phyloP scores from a whole-genome alignment of 495 filamentous ascomycete species.

The Haplographium delicatum region DNA sequence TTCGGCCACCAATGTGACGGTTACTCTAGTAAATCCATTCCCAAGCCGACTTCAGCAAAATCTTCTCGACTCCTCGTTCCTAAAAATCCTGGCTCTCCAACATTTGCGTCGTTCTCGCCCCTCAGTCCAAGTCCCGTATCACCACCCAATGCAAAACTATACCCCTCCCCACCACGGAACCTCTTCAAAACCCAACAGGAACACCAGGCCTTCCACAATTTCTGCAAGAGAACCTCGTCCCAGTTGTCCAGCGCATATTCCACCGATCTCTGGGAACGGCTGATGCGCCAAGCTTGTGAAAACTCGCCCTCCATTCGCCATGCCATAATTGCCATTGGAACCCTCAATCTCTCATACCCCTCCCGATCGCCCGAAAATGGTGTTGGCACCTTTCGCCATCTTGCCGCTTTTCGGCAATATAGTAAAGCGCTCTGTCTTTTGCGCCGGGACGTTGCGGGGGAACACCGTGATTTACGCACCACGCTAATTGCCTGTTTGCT shows the following conservation, averaged over 20 bases:
- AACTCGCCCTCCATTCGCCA: constrained; percentile 14
- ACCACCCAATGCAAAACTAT: constrained; percentile 2
- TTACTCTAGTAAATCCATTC: constrained; percentile 31
- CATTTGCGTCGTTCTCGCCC: no score
- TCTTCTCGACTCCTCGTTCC: background rate
- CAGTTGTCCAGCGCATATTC: constrained; percentile 11
- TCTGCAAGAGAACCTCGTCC: constrained; percentile 9
- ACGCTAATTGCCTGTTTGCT: constrained; percentile 16
- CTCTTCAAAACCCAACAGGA: constrained; percentile 12
- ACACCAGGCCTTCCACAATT: constrained; percentile 14
- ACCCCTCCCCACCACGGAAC: constrained; percentile 4
- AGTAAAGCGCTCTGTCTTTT: constrained; percentile 16
- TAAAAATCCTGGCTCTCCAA: background rate
- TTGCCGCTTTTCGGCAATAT: constrained; percentile 11
- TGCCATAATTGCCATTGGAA: constrained; percentile 18
- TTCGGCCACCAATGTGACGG: constrained; percentile 51
- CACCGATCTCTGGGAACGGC: constrained; percentile 5
- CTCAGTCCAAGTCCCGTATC: constrained; percentile 1
- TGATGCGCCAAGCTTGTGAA: constrained; percentile 17
- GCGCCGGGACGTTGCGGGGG: constrained; percentile 14
- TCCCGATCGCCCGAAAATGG: constrained; percentile 5
- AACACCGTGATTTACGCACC: constrained; percentile 11
- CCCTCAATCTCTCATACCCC: constrained; percentile 3
- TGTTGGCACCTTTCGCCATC: constrained; percentile 13
- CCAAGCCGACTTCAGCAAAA: background rate